These are phyloP conservation scores for Pseudopyricularia cyperi DNA, from an alignment of 2,329 filamentous ascomycete genomes.

Conservation along the genomic window DNA sequence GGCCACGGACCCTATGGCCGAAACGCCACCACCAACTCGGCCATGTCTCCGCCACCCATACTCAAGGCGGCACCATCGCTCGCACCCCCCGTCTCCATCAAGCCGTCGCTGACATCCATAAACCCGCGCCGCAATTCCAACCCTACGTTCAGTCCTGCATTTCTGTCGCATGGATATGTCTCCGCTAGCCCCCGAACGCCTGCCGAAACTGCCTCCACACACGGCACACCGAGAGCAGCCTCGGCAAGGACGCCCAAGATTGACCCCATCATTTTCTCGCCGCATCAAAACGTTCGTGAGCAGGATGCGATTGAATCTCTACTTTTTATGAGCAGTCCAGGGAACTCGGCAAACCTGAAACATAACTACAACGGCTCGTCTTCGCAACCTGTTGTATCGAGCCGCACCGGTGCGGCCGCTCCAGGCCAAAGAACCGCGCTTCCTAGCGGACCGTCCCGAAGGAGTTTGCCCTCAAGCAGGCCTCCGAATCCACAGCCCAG, in stretches of 20 bases:
- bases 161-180: conserved; percentile 35
- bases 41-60: conserved; percentile 9
- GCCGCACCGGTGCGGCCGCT: conserved; percentile 8
- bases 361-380: conserved; percentile 34
- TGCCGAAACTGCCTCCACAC: conserved; percentile 25
- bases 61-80: conserved; percentile 27
- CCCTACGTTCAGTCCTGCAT: conserved; percentile 32
- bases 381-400: conserved; percentile 22
- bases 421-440: conserved; percentile 22
- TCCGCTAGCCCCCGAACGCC: conserved; percentile 18
- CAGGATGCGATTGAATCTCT: conserved; percentile 72
- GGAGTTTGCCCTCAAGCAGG: conserved; percentile 36
- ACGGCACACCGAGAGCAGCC: conserved; percentile 19
- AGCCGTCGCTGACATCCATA: conserved; percentile 28
- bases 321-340: conserved; percentile 70
- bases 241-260: conserved; percentile 20
- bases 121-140: conserved; percentile 38
- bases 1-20: not conserved
- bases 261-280: conserved; percentile 50
- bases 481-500: conserved; percentile 18
- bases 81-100: conserved; percentile 41
- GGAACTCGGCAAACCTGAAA: conserved; percentile 53
- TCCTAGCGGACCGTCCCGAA: conserved; percentile 35
- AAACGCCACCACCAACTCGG: conserved; percentile 2
- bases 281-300: conserved; percentile 57